A percentile compares a stretch with the other conserved stretches of the same genome.
These are phyloP conservation scores for Lasiosphaeriaceae sp. DNA, from an alignment of 495 filamentous ascomycete genomes.

Conservation along the genomic window DNA sequence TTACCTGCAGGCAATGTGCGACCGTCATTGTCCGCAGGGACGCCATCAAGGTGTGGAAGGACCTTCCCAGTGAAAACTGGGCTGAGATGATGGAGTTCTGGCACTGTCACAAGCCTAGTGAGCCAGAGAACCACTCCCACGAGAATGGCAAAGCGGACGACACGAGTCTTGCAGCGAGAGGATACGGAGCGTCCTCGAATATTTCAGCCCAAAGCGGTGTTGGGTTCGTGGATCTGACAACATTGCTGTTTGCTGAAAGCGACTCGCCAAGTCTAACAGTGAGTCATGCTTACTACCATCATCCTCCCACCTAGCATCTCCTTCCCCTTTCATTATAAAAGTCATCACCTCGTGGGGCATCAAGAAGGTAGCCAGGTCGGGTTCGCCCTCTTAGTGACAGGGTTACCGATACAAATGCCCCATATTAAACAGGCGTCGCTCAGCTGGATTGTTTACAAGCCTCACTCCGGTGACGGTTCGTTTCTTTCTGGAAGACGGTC, in stretches of 20 bases:
- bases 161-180: constrained; percentile 53
- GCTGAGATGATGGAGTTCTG: constrained; percentile 99
- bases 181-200: constrained; percentile 69
- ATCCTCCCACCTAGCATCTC: not conserved
- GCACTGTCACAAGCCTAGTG: constrained; percentile 93
- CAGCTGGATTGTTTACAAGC: constrained; percentile 19
- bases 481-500: constrained; percentile 25
- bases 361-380: constrained; percentile 80
- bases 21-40: constrained; percentile 39
- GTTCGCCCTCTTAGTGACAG: constrained; percentile 53
- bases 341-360: constrained; percentile 49
- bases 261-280: constrained; percentile 67
- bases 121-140: constrained; percentile 32
- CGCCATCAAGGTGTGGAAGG: constrained; percentile 70
- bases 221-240: constrained; percentile 77
- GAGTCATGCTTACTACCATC: constrained; percentile 30
- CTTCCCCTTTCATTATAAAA: constrained; percentile 6
- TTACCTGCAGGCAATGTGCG: constrained; percentile 64
- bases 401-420: constrained; percentile 93
- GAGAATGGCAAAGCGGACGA: constrained; percentile 31
- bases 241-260: constrained; percentile 60
- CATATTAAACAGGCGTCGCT: constrained; percentile 50
- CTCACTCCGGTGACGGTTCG: constrained; percentile 27
- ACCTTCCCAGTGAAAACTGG: constrained; percentile 94
- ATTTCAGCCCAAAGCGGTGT: constrained; percentile 59